phyloP scores from a whole-genome alignment of 2,329 filamentous ascomycete species.

The Cladosporium cucumerinum region DNA sequence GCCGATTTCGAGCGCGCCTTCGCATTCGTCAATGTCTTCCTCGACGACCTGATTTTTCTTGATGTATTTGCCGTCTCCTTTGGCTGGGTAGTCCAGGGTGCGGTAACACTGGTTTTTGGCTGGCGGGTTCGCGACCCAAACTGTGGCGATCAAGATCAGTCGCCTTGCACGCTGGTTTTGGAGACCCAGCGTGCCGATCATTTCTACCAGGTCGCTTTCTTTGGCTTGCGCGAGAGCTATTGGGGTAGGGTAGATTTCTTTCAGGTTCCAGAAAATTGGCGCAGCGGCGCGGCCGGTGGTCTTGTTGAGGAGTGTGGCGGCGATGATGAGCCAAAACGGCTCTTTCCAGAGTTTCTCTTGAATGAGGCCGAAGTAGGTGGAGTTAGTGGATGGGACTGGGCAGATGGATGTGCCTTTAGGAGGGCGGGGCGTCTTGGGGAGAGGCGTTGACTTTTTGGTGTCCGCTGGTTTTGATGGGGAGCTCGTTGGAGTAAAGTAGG shows the following conservation, averaged over 20 bases:
- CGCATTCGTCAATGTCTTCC: constrained; percentile 44
- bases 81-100: constrained; percentile 54
- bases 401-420: constrained; percentile 44
- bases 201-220: constrained; percentile 53
- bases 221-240: constrained; percentile 58
- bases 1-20: constrained; percentile 74
- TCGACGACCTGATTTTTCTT: constrained; percentile 44
- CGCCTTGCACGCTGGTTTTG: constrained; percentile 63
- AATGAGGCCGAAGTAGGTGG: constrained; percentile 69
- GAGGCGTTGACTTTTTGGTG: constrained; percentile 23
- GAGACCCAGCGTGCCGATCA: constrained; percentile 70
- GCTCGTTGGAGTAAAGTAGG: constrained; percentile 21
- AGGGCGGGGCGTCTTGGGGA: constrained; percentile 23
- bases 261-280: constrained; percentile 69
- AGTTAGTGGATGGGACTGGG: constrained; percentile 64
- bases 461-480: constrained; percentile 4
- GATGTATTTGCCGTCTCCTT: constrained; percentile 49
- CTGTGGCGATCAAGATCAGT: constrained; percentile 67
- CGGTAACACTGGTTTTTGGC: constrained; percentile 54
- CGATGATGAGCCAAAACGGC: constrained; percentile 77
- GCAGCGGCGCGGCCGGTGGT: constrained; percentile 72
- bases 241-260: constrained; percentile 65
- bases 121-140: constrained; percentile 66
- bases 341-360: constrained; percentile 74
- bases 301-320: constrained; percentile 79